These are phyloP conservation scores for Melampsora larici-populina DNA, from an alignment of 1,284 basidiomycete species.

Conservation along the genomic window DNA sequence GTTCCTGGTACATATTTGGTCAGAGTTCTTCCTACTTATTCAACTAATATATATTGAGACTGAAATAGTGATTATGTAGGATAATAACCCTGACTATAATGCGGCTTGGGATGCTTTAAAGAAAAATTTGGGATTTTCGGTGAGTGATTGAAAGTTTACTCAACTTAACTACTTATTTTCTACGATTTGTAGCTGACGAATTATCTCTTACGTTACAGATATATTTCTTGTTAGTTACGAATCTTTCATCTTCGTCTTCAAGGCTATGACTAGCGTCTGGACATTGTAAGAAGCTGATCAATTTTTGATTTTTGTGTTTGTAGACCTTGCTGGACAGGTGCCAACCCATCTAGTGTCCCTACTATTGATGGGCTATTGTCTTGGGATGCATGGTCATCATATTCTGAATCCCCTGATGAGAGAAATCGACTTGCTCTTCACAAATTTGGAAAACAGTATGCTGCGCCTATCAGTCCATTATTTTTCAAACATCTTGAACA, in stretches of 20 bases:
- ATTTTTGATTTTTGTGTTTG: neutral
- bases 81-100: conserved; percentile 38
- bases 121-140: conserved; percentile 6
- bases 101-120: conserved; percentile 24
- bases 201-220: conserved; percentile 8
- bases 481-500: conserved; percentile 36
- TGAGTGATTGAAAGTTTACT: neutral
- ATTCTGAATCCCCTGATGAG: conserved; percentile 1
- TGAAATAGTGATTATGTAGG: neutral
- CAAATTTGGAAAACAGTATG: conserved; percentile 27
- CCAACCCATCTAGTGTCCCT: conserved; percentile 1
- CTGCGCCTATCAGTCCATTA: conserved; percentile 28
- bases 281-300: neutral
- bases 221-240: conserved; percentile 22
- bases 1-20: conserved; percentile 30
- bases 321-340: conserved; percentile 30
- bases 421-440: neutral
- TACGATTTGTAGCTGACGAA: neutral
- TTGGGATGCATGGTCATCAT: conserved; percentile 34
- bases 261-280: neutral
- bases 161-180: neutral
- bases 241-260: neutral
- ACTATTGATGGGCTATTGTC: conserved; percentile 27
- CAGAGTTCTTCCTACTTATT: neutral
- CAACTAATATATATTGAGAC: neutral